Percentiles rank a stretch among this genome's conserved stretches.
Conservation (phyloP, 352 stramenopile species). For the Globisporangium irregulare region DNA sequence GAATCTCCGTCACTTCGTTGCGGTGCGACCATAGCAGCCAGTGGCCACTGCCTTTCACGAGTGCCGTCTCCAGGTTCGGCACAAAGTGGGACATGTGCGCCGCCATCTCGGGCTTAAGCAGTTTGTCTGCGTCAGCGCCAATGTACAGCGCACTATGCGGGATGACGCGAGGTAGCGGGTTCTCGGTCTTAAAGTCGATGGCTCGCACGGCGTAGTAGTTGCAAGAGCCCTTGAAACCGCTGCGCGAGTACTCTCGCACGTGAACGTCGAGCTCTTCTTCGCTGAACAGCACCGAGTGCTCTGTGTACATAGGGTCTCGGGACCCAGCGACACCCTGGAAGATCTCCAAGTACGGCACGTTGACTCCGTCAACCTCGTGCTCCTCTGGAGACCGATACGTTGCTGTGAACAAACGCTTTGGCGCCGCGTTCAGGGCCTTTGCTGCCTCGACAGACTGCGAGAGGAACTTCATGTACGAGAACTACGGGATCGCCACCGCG, state of each 20-base stretch:
- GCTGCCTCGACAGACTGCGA: constrained; percentile 26
- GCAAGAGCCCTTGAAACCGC: constrained; percentile 31
- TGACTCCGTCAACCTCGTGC: constrained; percentile 16
- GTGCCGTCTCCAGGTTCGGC: constrained; percentile 12
- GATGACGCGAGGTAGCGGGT: constrained; percentile 29
- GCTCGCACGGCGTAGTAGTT: constrained; percentile 39
- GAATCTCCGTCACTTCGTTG: constrained; percentile 10
- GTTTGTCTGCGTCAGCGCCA: constrained; percentile 28
- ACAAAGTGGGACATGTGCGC: constrained; percentile 32
- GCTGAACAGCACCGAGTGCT: constrained; percentile 35
- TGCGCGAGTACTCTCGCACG: constrained; percentile 31
- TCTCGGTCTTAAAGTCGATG: constrained; percentile 45
- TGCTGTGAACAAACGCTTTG: constrained; percentile 29
- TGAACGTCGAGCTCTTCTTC: constrained; percentile 48
- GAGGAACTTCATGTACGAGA: constrained; percentile 42
- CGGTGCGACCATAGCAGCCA: constrained; percentile 13
- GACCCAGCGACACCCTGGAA: constrained; percentile 21
- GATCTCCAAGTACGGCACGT: constrained; percentile 25
- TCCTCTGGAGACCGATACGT: constrained; percentile 30
- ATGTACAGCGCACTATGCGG: constrained; percentile 45
- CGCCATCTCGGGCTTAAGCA: constrained; percentile 49
- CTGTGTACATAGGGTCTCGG: constrained; percentile 28
- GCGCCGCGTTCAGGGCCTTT: constrained; percentile 29
- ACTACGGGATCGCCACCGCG: constrained; percentile 27
- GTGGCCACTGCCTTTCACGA: constrained; percentile 9